These are phyloP conservation scores for Gaeumannomyces tritici DNA, from an alignment of 2,329 filamentous ascomycete genomes.

Conservation along the genomic window DNA sequence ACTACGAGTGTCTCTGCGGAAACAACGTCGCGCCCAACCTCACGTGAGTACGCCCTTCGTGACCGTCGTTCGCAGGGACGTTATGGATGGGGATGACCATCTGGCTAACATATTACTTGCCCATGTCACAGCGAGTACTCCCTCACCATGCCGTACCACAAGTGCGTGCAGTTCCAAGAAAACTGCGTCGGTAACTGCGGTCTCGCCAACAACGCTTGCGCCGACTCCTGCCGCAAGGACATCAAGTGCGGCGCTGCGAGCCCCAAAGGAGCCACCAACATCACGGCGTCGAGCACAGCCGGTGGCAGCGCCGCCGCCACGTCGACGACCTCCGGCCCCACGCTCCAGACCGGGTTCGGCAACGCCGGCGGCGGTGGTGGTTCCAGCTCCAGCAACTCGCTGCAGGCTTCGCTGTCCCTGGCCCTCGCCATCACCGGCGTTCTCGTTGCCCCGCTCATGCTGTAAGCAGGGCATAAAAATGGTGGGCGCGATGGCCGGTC, in stretches of 20 bases:
- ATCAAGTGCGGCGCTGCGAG: constrained; percentile 64
- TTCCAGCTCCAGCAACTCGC: not conserved
- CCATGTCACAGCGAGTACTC: constrained; percentile 72
- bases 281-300: constrained; percentile 23
- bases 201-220: constrained; percentile 43
- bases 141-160: constrained; percentile 68
- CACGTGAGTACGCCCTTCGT: not conserved
- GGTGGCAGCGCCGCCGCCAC: constrained; percentile 21
- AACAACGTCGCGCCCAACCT: constrained; percentile 36
- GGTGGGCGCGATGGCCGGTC: no score
- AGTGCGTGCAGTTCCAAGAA: constrained; percentile 61
- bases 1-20: constrained; percentile 65
- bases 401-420: constrained; percentile 1
- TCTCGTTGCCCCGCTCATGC: constrained; percentile 1
- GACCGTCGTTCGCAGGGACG: not conserved
- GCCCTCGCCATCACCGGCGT: not conserved
- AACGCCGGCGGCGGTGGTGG: constrained; percentile 4
- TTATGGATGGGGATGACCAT: not conserved
- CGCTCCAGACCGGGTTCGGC: constrained; percentile 26
- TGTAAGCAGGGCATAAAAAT: not conserved
- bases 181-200: constrained; percentile 56
- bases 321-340: constrained; percentile 19
- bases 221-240: constrained; percentile 50
- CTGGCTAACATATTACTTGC: not conserved
- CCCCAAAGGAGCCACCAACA: constrained; percentile 47